Conservation (phyloP, 164 flowering plant species). For the Vitis rupestris region DNA sequence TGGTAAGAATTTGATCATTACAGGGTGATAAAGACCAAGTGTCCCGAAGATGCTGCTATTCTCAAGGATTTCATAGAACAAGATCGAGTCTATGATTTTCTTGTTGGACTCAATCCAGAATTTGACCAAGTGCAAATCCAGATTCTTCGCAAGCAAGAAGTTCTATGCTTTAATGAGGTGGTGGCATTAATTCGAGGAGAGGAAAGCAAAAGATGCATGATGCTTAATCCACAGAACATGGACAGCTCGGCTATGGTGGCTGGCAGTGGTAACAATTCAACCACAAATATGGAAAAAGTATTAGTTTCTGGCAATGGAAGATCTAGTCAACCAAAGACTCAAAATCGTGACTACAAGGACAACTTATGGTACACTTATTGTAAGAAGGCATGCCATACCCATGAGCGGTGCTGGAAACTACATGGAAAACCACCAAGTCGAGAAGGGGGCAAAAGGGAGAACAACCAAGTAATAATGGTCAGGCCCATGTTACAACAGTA, state of each 20-base stretch:
- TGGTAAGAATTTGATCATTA: no score
- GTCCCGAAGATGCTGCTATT: background rate
- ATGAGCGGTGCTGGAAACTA: slow-evolving; percentile 1
- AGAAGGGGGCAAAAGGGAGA: background rate
- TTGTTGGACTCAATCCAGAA: no score
- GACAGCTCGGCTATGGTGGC: background rate
- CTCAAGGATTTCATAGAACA: background rate
- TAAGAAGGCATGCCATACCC: background rate
- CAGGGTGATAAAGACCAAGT: no score
- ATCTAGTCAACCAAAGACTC: background rate
- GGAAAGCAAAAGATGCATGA: no score
- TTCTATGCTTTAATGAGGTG: background rate
- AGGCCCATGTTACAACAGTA: background rate
- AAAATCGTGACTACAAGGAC: background rate
- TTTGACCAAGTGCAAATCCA: no score
- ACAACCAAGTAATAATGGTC: background rate
- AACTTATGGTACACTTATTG: slow-evolving; percentile 5
- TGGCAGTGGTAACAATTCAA: background rate
- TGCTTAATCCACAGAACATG: background rate
- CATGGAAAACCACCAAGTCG: slow-evolving; percentile 1
- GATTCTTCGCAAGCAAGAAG: no score
- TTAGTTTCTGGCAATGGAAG: background rate
- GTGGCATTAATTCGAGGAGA: background rate
- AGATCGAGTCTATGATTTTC: background rate
- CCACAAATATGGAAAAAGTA: background rate